These are phyloP conservation scores for Fomitopsis pulvina DNA, from an alignment of 768 basidiomycete genomes.

Conservation along the genomic window DNA sequence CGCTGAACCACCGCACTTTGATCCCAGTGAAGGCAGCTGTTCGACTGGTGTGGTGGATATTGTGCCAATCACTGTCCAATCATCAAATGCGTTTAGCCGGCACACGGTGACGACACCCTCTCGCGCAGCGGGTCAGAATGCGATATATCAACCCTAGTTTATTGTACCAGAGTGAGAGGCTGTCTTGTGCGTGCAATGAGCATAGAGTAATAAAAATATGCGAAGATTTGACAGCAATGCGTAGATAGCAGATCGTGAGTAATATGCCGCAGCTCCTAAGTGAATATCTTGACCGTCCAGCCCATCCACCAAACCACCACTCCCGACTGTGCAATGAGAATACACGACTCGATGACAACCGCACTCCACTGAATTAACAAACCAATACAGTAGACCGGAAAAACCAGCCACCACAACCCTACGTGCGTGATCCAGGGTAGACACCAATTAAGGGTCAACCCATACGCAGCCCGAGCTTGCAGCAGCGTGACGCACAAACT, in stretches of 20 bases:
- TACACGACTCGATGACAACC: slow-evolving; percentile 48
- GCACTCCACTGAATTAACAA: slow-evolving; percentile 65
- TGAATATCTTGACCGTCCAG: slow-evolving; percentile 53
- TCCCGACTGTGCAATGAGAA: slow-evolving; percentile 52
- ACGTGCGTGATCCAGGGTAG: slow-evolving; percentile 53
- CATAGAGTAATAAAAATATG: slow-evolving; percentile 8
- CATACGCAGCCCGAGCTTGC: slow-evolving; percentile 52
- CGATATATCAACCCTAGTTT: not conserved
- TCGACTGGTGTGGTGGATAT: not conserved
- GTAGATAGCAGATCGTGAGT: not conserved
- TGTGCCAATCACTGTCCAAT: slow-evolving; percentile 5
- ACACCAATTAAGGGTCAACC: slow-evolving; percentile 45
- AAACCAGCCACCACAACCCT: slow-evolving; percentile 53
- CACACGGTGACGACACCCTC: not conserved
- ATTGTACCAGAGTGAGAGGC: not conserved
- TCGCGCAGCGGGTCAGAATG: not conserved
- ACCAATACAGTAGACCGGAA: slow-evolving; percentile 59
- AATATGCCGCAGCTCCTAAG: slow-evolving; percentile 16
- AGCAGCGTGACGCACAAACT: slow-evolving; percentile 46
- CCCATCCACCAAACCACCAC: slow-evolving; percentile 71
- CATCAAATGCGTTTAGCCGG: not conserved
- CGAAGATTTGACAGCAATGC: slow-evolving; percentile 8
- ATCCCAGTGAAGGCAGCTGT: not conserved
- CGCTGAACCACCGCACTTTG: not conserved
- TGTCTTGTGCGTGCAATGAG: not conserved